A percentile compares a stretch with the other conserved stretches of the same genome.
Evolutionary conservation across 2,329 filamentous ascomycete species (phyloP).

Genomic region (Diaporthe helianthi): DNA sequence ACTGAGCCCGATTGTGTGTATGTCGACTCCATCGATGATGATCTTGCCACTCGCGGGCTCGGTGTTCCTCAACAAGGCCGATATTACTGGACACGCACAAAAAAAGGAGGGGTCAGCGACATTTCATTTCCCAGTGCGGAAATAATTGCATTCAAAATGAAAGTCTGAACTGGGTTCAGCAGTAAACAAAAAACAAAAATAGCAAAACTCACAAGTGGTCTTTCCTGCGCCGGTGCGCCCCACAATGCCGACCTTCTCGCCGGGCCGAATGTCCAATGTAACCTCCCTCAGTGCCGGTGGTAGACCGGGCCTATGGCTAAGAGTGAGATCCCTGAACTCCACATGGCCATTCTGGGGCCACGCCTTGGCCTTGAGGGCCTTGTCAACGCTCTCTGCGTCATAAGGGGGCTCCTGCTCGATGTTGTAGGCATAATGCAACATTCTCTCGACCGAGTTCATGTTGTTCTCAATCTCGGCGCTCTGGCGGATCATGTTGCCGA

Average conservation of each 20-base stretch:
- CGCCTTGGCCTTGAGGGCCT: slow-evolving; percentile 42
- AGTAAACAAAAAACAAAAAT: not conserved
- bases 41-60: slow-evolving; percentile 49
- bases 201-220: slow-evolving; percentile 55
- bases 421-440: slow-evolving; percentile 70
- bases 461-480: slow-evolving; percentile 73
- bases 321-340: slow-evolving; percentile 72
- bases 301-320: slow-evolving; percentile 71
- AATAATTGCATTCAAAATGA: not conserved
- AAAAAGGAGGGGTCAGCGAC: not conserved
- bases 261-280: slow-evolving; percentile 42
- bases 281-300: slow-evolving; percentile 71
- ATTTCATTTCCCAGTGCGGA: not conserved
- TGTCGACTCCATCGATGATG: slow-evolving; percentile 72
- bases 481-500: slow-evolving; percentile 51
- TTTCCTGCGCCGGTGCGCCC: slow-evolving; percentile 85
- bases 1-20: slow-evolving; percentile 45
- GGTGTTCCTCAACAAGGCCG: slow-evolving; percentile 17
- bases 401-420: slow-evolving; percentile 66
- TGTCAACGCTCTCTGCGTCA: slow-evolving; percentile 46
- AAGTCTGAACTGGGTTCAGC: too few relatives aligned
- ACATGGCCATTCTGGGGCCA: slow-evolving; percentile 75
- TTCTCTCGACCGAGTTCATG: slow-evolving; percentile 73
- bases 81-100: not conserved
- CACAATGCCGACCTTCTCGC: slow-evolving; percentile 58